Percentiles rank a stretch among this genome's conserved stretches.
Evolutionary conservation across 306 rosid genomes (phyloP).

Genomic region (Trichosanthes truncata): DNA sequence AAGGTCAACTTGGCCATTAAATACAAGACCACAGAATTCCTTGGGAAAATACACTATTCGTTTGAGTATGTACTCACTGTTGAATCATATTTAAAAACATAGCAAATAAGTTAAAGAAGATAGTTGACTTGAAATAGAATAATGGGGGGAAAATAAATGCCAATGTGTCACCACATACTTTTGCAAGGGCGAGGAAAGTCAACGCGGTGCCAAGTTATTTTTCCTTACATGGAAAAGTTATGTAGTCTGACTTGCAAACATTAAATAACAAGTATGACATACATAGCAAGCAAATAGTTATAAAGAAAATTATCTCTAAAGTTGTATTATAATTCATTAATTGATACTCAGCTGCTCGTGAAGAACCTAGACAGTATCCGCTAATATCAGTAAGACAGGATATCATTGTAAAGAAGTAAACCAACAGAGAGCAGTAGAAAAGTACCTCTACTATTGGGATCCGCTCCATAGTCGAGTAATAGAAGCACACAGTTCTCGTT

Average conservation of each 20-base stretch:
- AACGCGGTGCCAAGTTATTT: neutral
- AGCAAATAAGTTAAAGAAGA: neutral
- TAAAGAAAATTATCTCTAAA: neutral
- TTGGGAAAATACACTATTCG: neutral
- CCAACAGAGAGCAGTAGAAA: neutral
- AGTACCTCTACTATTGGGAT: constrained; percentile 76
- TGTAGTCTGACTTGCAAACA: neutral
- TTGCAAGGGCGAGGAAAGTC: neutral
- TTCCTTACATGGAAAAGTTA: neutral
- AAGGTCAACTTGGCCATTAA: neutral
- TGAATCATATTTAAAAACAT: neutral
- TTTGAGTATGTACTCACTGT: neutral
- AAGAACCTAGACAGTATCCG: neutral
- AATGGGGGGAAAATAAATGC: neutral
- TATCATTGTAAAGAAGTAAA: neutral
- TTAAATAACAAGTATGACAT: neutral
- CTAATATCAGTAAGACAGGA: neutral
- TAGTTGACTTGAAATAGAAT: neutral
- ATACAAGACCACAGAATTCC: neutral
- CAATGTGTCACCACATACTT: constrained; percentile 1
- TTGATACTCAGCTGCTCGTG: neutral
- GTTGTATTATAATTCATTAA: neutral
- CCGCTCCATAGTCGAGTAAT: constrained; percentile 56
- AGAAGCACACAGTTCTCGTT: constrained; percentile 57
- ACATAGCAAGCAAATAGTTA: neutral